These are phyloP conservation scores for Fusarium sp. DNA, from an alignment of 2,329 filamentous ascomycete species.

Conservation along the genomic window DNA sequence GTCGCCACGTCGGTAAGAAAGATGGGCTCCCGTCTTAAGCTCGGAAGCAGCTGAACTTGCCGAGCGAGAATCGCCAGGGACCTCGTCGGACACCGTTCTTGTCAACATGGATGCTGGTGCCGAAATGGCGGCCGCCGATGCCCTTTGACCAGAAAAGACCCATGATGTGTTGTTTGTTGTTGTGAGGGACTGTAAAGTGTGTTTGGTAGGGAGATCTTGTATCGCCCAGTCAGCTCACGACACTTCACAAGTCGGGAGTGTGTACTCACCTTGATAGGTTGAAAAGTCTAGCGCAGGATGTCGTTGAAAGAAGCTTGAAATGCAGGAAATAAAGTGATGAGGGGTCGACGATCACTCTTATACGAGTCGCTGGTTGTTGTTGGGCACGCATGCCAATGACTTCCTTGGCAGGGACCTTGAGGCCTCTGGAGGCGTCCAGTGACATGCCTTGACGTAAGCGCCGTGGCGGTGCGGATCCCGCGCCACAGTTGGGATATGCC, in stretches of 20 bases:
- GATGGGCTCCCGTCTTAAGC: slow-evolving; percentile 10
- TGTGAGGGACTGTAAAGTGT: not conserved
- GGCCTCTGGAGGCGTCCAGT: slow-evolving; percentile 22
- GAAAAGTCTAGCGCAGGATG: slow-evolving; percentile 5
- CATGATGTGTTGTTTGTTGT: slow-evolving; percentile 47
- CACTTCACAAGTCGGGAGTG: not conserved
- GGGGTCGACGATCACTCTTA: slow-evolving; percentile 36
- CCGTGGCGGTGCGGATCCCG: slow-evolving; percentile 30
- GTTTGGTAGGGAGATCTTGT: slow-evolving; percentile 5
- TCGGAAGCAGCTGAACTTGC: slow-evolving; percentile 61
- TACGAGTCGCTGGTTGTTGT: slow-evolving; percentile 24
- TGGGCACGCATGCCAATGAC: slow-evolving; percentile 18
- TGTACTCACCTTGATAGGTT: slow-evolving; percentile 11
- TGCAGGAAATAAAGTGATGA: slow-evolving; percentile 34
- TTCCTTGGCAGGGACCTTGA: slow-evolving; percentile 40
- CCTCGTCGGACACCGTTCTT: slow-evolving; percentile 58
- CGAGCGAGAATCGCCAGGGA: slow-evolving; percentile 60
- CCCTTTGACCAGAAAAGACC: slow-evolving; percentile 57
- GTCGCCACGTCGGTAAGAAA: not conserved
- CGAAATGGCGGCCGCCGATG: slow-evolving; percentile 58
- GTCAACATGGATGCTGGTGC: slow-evolving; percentile 58
- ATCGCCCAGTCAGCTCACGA: slow-evolving; percentile 4
- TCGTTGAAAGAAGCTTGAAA: slow-evolving; percentile 40
- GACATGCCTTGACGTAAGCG: slow-evolving; percentile 35
- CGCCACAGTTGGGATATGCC: slow-evolving; percentile 13